Evolutionary conservation across 2,329 filamentous ascomycete species (phyloP), one percentile per base, ranked within the genome.

Genomic region (Calonectria pseudoreteaudii): DNA sequence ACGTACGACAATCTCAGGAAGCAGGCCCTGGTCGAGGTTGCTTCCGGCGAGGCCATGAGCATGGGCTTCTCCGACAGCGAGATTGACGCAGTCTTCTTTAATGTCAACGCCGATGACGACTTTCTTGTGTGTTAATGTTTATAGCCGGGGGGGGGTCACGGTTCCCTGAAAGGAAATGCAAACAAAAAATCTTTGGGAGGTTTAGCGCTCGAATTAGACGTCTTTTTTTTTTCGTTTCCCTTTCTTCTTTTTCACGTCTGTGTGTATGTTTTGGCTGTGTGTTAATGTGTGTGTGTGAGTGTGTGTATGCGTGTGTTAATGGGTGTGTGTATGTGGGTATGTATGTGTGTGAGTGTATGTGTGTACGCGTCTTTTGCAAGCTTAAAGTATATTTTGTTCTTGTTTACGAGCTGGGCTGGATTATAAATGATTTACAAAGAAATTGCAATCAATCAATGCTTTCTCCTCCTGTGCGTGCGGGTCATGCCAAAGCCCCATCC

Each of bases 401-500:
- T n/a, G 9, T 34, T 56, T 62, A 41, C 56, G 23, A 62, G 56
- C 56, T 28, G 23, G 28, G 44, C 26, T 23, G 10, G 31, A 23
- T 56, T 28, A 31, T 60, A 20, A 38, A 72, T 53, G 34, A 31
- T 53, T 49, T 64, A 26, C 7, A n/a, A 26, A 6, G 6, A 50
- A 4, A 28, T 38, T 47, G 14, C 30, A 44, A 36, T 11, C 64
- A 23, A 31, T 76, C 30, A 79, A n/a, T 78, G 76, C 56, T 72
- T 80, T 26, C 62, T 76, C 13, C 75, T 74, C n/a, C 79, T 70
- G 67, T 80, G 79, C 18, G 75, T 79, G 23, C 73, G 79, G 30
- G 79, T 80, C 66, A 80, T 80, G 13, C 76, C 77, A 67, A 78
- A 80, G 4, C 77, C 70, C 79, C 79, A 80, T 56, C 79, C 79